Conservation (phyloP, 805 yeast genomes). For the Hanseniaspora jakobsenii region DNA sequence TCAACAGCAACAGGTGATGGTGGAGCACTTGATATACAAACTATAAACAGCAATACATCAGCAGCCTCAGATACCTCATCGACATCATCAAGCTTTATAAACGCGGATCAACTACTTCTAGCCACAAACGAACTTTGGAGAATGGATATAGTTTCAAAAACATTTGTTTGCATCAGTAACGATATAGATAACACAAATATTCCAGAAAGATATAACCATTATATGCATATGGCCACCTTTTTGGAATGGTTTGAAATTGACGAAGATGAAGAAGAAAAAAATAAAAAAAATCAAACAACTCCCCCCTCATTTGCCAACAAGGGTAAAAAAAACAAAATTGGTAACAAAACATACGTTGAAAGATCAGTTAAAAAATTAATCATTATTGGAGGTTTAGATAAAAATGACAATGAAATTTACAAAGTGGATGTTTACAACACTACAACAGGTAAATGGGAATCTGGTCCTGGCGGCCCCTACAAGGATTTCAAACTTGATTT, state of each 20-base stretch:
- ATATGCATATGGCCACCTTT: conserved; percentile 40
- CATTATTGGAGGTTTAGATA: conserved; percentile 28
- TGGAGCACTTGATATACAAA: conserved; percentile 20
- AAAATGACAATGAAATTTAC: conserved; percentile 24
- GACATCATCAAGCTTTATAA: conserved; percentile 7
- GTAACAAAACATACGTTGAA: conserved; percentile 21
- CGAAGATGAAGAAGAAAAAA: conserved; percentile 17
- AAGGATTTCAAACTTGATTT: not conserved
- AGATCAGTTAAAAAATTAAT: conserved; percentile 26
- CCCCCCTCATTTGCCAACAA: not conserved
- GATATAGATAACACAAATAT: conserved; percentile 25
- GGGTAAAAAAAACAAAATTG: conserved; percentile 2
- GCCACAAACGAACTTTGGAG: conserved; percentile 62
- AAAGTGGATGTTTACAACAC: conserved; percentile 27
- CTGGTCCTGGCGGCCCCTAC: conserved; percentile 10
- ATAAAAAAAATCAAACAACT: not conserved
- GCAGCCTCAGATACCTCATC: not conserved
- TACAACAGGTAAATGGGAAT: conserved; percentile 26
- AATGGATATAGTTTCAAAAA: conserved; percentile 39
- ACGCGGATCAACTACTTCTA: conserved; percentile 20
- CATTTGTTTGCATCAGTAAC: conserved; percentile 42
- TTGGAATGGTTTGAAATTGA: conserved; percentile 27
- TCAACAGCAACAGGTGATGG: conserved; percentile 12
- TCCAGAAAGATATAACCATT: conserved; percentile 41
- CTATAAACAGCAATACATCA: not conserved